Conservation (phyloP, 169 alveolate genomes). For the Babesia ovis region DNA sequence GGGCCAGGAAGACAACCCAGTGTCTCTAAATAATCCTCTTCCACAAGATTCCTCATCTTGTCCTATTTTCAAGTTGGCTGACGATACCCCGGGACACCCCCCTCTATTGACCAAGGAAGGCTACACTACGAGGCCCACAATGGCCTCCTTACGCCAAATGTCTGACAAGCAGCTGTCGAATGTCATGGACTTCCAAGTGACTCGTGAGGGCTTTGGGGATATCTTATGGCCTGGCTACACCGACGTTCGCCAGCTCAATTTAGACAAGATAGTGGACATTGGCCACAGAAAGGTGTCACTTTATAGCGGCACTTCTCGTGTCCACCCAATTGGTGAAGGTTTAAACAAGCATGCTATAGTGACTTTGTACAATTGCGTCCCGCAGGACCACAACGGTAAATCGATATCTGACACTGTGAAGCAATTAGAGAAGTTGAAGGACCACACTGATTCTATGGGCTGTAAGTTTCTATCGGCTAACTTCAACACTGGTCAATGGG, state of each 20-base stretch:
- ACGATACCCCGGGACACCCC: constrained; percentile 32
- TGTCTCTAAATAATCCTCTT: neutral
- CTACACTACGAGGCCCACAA: constrained; percentile 75
- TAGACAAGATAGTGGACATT: constrained; percentile 75
- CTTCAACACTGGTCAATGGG: constrained; percentile 60
- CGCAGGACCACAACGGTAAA: constrained; percentile 23
- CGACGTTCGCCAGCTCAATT: constrained; percentile 77
- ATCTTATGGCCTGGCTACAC: constrained; percentile 82
- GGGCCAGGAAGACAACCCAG: neutral
- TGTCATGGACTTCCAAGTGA: constrained; percentile 75
- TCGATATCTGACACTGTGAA: constrained; percentile 31
- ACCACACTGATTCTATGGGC: constrained; percentile 53
- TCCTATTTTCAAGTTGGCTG: constrained; percentile 25
- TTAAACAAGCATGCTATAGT: constrained; percentile 73
- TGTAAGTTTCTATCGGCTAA: constrained; percentile 58
- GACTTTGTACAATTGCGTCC: constrained; percentile 71
- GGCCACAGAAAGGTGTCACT: constrained; percentile 52
- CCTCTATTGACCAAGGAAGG: constrained; percentile 74
- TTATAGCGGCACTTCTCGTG: constrained; percentile 27
- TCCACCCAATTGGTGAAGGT: constrained; percentile 75
- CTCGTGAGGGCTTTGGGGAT: constrained; percentile 76
- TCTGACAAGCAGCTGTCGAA: constrained; percentile 75
- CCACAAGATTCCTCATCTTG: constrained; percentile 1
- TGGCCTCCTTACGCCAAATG: constrained; percentile 70
- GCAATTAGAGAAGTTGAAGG: constrained; percentile 58